These are phyloP conservation scores for Nymphaea thermarum DNA, from an alignment of 164 flowering plant species.

Conservation along the genomic window DNA sequence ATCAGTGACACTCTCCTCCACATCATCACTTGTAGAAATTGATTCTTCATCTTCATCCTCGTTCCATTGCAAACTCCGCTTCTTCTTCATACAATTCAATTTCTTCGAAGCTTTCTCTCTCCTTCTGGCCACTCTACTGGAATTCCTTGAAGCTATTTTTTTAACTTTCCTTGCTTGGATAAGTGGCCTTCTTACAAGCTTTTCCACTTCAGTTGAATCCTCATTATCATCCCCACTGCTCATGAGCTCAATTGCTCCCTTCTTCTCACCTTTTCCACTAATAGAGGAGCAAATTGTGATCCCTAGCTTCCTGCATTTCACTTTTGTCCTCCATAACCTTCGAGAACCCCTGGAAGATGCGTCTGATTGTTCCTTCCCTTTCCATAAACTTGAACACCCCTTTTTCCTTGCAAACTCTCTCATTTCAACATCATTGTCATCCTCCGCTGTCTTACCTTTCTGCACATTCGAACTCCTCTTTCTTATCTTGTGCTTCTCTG, in stretches of 20 bases:
- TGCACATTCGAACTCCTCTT: background rate
- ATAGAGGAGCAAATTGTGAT: background rate
- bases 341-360: background rate
- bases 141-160: background rate
- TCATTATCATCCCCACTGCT: background rate
- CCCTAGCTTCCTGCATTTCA: background rate
- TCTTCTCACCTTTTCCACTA: background rate
- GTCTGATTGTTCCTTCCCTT: background rate
- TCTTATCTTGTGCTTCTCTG: background rate
- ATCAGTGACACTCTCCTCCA: slow-evolving; percentile 1
- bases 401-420: background rate
- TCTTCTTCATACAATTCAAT: background rate
- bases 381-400: background rate
- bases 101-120: slow-evolving; percentile 8
- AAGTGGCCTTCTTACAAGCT: too few relatives aligned
- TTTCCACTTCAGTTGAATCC: too few relatives aligned
- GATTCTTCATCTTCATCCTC: slow-evolving; percentile 2
- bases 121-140: slow-evolving; percentile 1
- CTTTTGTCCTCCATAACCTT: background rate
- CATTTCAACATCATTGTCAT: background rate
- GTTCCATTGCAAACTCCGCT: background rate
- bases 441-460: background rate
- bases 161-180: too few relatives aligned
- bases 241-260: background rate
- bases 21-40: background rate